Base-by-base conservation (phyloP, 2,329 filamentous ascomycete species). In the Colletotrichum sublineola region DNA sequence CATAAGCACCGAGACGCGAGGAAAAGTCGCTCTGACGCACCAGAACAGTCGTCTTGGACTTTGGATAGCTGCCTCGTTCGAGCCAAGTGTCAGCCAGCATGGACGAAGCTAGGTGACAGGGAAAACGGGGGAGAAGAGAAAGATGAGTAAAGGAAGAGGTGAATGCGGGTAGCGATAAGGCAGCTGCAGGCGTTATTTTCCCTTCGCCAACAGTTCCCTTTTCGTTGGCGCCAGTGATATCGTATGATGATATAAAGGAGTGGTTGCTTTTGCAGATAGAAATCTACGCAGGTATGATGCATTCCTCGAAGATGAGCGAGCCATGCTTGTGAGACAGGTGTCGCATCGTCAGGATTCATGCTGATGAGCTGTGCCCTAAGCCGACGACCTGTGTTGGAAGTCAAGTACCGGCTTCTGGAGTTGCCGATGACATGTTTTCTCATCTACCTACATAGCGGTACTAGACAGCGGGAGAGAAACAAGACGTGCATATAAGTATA, bases 251-350 rank as follows among this genome's bases (percentile, higher is more conserved):
- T 72, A 72, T 63, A 72, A 62, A 63, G 58, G 44, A 46, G 69
- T 68, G 53, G 53, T 52, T 52, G 50, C 31, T 53, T 63, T 68
- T 63, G 46, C 65, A 63, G 57, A 71, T 71, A 71, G 68, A 71
- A 71, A 62, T 68, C 29, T 29, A 72, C 48, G 66, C 58, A 53
- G 65, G 63, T 57, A 46, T 57, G 44, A 52, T 48, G 33, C 36
- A 42, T 31, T 31, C 7, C 11, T 24, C 5, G 6, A 42, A 33
- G 38, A 38, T 29, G 31, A n/a, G 15, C 5, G 31, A n/a, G 15
- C 5, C 33, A 20, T 29, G 48, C n/a, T 29, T 50, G 38, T 9
- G 48, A 53, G 5, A 24, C 20, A 15, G 7, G 15, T 14, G 9
- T 18, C 9, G 18, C 18, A 12, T 29, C 29, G 40, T 31, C 5